Base-by-base conservation (phyloP, 139 green algal genomes). In the Yamagishiella unicocca region DNA sequence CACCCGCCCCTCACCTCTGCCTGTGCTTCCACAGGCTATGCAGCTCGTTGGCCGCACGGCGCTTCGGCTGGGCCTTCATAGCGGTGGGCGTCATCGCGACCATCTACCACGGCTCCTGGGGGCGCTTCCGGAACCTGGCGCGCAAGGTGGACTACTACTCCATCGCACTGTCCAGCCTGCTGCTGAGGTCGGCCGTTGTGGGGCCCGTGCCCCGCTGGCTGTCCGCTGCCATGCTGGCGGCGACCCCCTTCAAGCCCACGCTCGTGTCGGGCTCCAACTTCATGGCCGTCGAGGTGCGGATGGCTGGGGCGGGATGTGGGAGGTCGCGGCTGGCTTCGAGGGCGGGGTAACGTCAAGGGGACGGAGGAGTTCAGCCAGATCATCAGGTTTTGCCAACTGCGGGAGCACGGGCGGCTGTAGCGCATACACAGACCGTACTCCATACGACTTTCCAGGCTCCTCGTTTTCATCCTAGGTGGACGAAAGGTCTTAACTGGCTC, bases 201-300 rank as follows among this genome's bases (percentile, higher is more conserved):
- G 67, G 50, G 25, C 82, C 67, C 22, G 22, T 53, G 82, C 82
- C 67, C 33, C 43, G 43, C 29, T 45, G 35, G 82, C 50, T 85
- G 3, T 89, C 87, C 33, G 89, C 72, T n/a, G 62, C 76, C 33
- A 89, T 78, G 54, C 75, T 95, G 58, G 40, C 79, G 21, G 74
- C 88, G 24, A 93, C 90, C 3, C 94, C 94, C 25, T 96, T 97
- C 86, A 85, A 77, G 62, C 94, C 94, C 22, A 92, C 96, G 12
- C 27, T 79, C 2, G 81, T 96, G 9, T 88, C 87, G 21, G 61
- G 82, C 22, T 55, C 40, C 31, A 91, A 93, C 73, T 87, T 91
- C 1, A 74, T 75, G 46, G 90, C 89, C 1, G 93, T 92, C 70
- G 92, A 96, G 88, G 58, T 55, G 66, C 6, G 79, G 14, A 14